Conservation (phyloP, 2,329 filamentous ascomycete species). For the Ascochyta koolunga region DNA sequence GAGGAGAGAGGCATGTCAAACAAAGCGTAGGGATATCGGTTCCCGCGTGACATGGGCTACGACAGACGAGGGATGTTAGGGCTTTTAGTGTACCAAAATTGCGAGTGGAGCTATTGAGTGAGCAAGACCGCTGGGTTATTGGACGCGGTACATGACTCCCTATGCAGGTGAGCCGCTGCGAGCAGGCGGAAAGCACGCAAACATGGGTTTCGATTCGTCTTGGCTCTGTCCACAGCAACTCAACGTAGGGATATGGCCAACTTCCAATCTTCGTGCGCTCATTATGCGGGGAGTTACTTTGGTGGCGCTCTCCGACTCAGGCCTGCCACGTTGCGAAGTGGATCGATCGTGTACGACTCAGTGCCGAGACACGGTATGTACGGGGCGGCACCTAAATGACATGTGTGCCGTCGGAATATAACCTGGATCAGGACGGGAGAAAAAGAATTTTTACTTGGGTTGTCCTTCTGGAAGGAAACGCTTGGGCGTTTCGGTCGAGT, state of each 20-base stretch:
- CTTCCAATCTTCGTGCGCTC: neutral
- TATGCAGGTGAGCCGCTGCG: neutral
- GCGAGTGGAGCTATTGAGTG: constrained; percentile 15
- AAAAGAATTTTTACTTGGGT: constrained; percentile 5
- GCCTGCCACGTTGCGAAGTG: constrained; percentile 13
- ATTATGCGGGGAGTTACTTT: constrained; percentile 5
- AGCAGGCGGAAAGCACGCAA: neutral
- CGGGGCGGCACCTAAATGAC: neutral
- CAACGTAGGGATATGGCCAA: neutral
- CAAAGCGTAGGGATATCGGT: neutral
- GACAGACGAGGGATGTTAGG: constrained; percentile 11
- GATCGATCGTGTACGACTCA: constrained; percentile 2
- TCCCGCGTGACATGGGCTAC: constrained; percentile 6
- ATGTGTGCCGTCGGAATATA: neutral
- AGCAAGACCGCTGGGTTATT: neutral
- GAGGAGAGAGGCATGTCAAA: neutral
- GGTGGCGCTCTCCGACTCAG: neutral
- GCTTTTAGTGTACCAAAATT: constrained; percentile 19
- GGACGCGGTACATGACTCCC: too few relatives aligned
- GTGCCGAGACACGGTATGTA: neutral
- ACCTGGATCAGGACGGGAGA: constrained; percentile 2
- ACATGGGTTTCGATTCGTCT: too few relatives aligned
- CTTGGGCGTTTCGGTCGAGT: constrained; percentile 7
- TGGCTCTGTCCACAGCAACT: neutral
- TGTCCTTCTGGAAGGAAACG: constrained; percentile 14